Base-by-base conservation (phyloP, 441 rosid genomes). In the Theobroma grandiflorum region DNA sequence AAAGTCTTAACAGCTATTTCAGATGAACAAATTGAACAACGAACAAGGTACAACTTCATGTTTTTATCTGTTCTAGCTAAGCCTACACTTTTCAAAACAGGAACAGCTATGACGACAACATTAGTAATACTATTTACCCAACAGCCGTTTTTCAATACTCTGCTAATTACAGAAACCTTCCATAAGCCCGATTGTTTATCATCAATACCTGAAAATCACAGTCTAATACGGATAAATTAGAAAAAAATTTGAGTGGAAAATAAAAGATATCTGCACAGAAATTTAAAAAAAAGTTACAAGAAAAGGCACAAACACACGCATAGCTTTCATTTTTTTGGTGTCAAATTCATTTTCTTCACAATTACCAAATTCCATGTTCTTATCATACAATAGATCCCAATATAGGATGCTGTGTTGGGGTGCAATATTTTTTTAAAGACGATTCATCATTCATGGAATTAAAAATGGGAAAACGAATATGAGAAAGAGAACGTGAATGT, bases 91-190 rank as follows among this genome's bases (percentile, higher is more conserved):
- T 58, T 31, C 58, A 16, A 52, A 50, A 33, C 9, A 71, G 75
- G 31, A 71, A 71, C 59, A 49, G 42, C 59, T 50, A 16, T 18
- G 15, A 71, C 7, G 15, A 68, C 38, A 69, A 35, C 45, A 52
- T 33, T 38, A 20, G 61, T 22, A 55, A 8, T 33, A 52, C 31
- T 35, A 33, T 20, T 66, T 73, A 40, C 33, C n/a, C 65, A 12
- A 12, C 11, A 40, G 18, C 38, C 37, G 18, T n/a, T 55, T 38
- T 10, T 37, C 67, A 61, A 40, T 49, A 4, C 26, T 18, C 69
- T 42, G 53, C 66, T 47, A 62, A 75, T 45, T 45, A 33, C 67
- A 22, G 18, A 75, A 33, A 45, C 15, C 42, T 70, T 61, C 70
- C 58, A 31, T 6, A 14, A 75, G 53, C 40, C 55, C 43, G 53